Base-by-base conservation (phyloP, 2,329 filamentous ascomycete genomes). In the Pyricularia pennisetigena region DNA sequence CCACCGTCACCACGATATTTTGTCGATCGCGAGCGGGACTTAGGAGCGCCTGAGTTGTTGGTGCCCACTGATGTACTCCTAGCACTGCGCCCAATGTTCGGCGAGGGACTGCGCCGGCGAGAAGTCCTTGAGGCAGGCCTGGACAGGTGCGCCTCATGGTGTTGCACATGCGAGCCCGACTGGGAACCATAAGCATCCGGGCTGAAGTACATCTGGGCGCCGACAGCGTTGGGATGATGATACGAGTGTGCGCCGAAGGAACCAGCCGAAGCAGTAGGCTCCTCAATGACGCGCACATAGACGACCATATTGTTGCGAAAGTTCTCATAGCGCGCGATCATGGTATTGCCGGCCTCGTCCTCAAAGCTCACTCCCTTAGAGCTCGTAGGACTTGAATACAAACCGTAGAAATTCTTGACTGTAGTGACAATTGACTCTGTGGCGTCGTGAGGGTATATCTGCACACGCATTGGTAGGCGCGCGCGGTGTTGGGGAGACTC, bases 391-490 rank as follows among this genome's bases (percentile, higher is more conserved):
- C 87, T 89, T 72, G 94, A 92, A 78, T 97, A 97, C 72, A 99
- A 86, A 70, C 95, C 95, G 77, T 97, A 98, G 82, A 98, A 98
- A 83, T 97, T 98, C 85, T 97, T 98, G 76, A 98, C 94, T 1
- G 95, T 98, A 16, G 93, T 95, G 71, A 98, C 92, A 80, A 99
- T 99, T 49, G 94, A 97, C 77, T 98, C 94, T 26, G 94, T 98
- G 67, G 92, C 94, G 82, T 99, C 95, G 79, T 98, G 94, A 64
- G 92, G 92, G 75, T 90, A 97, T 73, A 99, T 97, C 75, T 96
- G 91, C 68, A 94, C 91, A 74, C 91, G 85, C 87, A 94, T 89
- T n/a, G 91, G 91, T 72, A 94, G 83, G 75, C 91, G 89, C 79
- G 90, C 90, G 73, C 88, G 87, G 73, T 86, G 87, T 76, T 90